Evolutionary conservation across 139 green algal species (phyloP).

Genomic region (Closterium sp.): DNA sequence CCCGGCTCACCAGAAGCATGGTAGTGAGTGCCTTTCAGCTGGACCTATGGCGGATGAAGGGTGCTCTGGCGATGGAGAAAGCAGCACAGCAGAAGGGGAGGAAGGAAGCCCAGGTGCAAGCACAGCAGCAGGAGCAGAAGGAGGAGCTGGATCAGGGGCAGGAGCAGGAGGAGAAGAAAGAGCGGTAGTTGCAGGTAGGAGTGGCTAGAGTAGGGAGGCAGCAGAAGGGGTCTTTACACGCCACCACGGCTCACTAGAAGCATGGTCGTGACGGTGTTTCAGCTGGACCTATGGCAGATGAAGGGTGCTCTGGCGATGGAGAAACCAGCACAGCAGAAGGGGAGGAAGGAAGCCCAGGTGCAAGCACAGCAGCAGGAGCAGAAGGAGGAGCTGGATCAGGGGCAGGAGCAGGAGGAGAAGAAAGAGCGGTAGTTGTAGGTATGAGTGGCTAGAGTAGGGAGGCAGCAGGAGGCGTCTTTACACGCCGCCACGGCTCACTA

Average conservation of each 20-base stretch:
- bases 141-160: background rate
- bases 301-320: background rate
- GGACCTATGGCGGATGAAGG: too few species aligned
- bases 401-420: background rate
- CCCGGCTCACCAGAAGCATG: too few species aligned
- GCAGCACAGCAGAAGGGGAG: background rate
- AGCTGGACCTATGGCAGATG: background rate
- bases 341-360: background rate
- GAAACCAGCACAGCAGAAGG: background rate
- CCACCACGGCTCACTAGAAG: background rate
- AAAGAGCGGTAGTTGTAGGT: background rate
- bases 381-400: too few species aligned
- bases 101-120: background rate
- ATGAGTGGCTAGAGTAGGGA: background rate
- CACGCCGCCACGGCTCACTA: too few species aligned
- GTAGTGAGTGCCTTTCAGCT: background rate
- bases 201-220: background rate
- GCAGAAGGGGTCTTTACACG: background rate
- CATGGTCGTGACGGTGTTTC: background rate
- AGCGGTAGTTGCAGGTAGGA: background rate
- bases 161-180: background rate
- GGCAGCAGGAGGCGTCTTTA: too few species aligned
- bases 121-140: background rate
- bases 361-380: background rate
- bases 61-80: too few species aligned